A percentile compares a stretch with the other conserved stretches of the same genome.
phyloP scores from a whole-genome alignment of 352 stramenopile species.

The Globisporangium carolinianum region DNA sequence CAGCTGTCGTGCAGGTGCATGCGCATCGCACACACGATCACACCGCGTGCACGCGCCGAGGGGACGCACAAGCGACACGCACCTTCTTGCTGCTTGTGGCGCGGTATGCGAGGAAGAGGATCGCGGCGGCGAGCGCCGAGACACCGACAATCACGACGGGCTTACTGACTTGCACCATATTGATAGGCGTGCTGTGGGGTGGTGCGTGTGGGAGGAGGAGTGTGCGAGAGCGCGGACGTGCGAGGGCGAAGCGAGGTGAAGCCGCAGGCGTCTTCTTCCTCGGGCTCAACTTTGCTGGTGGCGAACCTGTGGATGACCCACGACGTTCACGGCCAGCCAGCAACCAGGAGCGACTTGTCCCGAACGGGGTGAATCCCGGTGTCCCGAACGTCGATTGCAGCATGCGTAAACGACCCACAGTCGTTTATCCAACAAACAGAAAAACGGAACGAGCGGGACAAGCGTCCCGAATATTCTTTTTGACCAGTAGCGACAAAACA shows the following conservation, averaged over 20 bases:
- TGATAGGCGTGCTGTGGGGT: slow-evolving; percentile 1
- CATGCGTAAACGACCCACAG: too few relatives aligned
- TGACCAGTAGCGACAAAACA: neutral
- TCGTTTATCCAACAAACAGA: too few relatives aligned
- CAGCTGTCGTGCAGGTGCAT: too few relatives aligned
- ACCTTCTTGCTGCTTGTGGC: slow-evolving; percentile 28
- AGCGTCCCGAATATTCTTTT: too few relatives aligned
- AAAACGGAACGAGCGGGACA: too few relatives aligned
- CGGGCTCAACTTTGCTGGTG: slow-evolving; percentile 4
- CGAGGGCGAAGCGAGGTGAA: neutral
- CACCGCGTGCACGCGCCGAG: neutral
- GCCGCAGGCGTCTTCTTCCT: slow-evolving; percentile 7
- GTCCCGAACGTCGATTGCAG: neutral
- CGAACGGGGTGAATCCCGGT: neutral
- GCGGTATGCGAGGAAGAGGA: slow-evolving; percentile 49
- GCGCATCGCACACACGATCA: too few relatives aligned
- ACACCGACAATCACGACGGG: slow-evolving; percentile 69
- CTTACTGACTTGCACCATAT: slow-evolving; percentile 79
- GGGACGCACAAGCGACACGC: slow-evolving; percentile 4
- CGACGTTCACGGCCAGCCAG: neutral
- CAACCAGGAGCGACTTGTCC: neutral
- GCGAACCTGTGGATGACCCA: neutral
- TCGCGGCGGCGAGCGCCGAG: slow-evolving; percentile 45
- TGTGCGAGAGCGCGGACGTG: neutral
- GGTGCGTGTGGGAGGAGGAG: neutral